Conservation (phyloP, 352 stramenopile genomes). For the Peronospora farinosa region DNA sequence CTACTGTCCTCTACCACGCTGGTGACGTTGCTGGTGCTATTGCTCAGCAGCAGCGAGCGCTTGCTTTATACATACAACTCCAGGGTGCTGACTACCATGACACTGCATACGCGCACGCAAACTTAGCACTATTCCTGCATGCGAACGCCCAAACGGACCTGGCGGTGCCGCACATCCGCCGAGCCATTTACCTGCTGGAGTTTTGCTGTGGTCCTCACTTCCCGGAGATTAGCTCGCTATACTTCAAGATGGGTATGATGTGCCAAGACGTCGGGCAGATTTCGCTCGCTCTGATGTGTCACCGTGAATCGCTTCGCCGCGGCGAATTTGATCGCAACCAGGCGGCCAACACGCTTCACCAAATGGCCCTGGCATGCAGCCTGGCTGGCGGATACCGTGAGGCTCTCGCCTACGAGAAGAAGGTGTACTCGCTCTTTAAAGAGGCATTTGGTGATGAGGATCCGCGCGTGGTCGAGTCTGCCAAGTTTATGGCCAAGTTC, state of each 20-base stretch:
- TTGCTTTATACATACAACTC: constrained; percentile 90
- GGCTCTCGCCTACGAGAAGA: constrained; percentile 86
- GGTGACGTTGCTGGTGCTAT: constrained; percentile 86
- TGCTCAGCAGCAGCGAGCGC: constrained; percentile 81
- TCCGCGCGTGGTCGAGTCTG: constrained; percentile 68
- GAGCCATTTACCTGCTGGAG: constrained; percentile 91
- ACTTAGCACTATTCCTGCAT: constrained; percentile 89
- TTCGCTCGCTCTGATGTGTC: constrained; percentile 80
- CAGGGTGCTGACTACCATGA: constrained; percentile 90
- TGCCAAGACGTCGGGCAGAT: constrained; percentile 89
- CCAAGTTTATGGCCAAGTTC: constrained; percentile 82
- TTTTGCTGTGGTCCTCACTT: constrained; percentile 87
- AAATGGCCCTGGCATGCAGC: constrained; percentile 79
- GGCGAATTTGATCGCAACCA: constrained; percentile 84
- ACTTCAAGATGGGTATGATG: constrained; percentile 93
- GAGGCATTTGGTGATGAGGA: constrained; percentile 80
- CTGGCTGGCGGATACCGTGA: constrained; percentile 79
- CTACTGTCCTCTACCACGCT: constrained; percentile 89
- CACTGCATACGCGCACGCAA: constrained; percentile 86
- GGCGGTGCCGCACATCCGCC: constrained; percentile 85
- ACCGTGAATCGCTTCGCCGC: constrained; percentile 81
- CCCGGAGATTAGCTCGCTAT: constrained; percentile 81
- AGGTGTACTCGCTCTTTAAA: constrained; percentile 78
- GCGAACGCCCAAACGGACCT: constrained; percentile 78
- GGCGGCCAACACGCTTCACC: constrained; percentile 81